Base-by-base conservation (phyloP, 805 yeast genomes). In the Ogataea corticis region DNA sequence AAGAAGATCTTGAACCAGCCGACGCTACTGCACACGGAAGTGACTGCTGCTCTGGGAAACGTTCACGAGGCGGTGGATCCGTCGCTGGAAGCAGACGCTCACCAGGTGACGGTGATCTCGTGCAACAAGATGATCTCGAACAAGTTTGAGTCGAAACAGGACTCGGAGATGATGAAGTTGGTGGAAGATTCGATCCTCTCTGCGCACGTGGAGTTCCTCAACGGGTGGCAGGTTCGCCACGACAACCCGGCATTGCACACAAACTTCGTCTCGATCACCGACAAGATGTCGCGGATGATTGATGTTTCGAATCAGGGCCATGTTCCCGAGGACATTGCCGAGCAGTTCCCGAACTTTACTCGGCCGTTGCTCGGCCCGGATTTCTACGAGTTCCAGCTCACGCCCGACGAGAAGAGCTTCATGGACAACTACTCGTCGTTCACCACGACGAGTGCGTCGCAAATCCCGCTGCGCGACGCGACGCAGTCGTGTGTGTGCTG, bases 211-310 rank as follows among this genome's bases (percentile, higher is more conserved):
- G 68, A 63, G 48, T 59, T 63, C 35, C 49, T 65, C n/a, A 60
- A 58, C 41, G 67, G 68, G 3, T 65, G 69, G 69, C 59, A 63
- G 41, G 27, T 61, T 17, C 44, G 62, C 16, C 63, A 62, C 46
- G 67, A 63, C 35, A 58, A 60, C 33, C 58, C 59, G 11, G 38
- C 51, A 1, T 34, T 45, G 41, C 62, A 63, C 40, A 52, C 59
- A 10, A 66, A 64, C 45, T 52, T 61, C n/a, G 41, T 66, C 11
- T 56, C 56, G 17, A 33, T 63, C 17, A 50, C 63, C 1, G 56
- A 56, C 42, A 48, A 49, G 30, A 44, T 54, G 17, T 52, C 53
- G 32, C 39, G 50, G 3, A 37, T 66, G 13, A 50, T 50, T 14
- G 69, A 66, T 46, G 21, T 49, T 9, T 39, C 58, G 21, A 38